phyloP scores from a whole-genome alignment of 2,329 filamentous ascomycete species.

The Fusarium humuli region DNA sequence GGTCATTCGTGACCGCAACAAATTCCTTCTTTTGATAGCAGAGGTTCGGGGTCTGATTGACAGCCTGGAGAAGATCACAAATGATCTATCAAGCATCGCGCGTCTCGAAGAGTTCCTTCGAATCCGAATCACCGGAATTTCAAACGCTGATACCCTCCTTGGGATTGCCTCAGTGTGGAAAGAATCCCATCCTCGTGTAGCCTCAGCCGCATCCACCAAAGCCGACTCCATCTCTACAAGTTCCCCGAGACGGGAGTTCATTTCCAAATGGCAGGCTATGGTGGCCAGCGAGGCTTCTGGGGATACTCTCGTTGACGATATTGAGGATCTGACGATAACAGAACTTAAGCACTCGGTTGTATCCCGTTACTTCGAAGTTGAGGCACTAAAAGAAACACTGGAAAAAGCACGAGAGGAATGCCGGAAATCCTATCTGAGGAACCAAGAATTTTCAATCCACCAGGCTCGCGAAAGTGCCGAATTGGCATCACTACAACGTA shows the following conservation, averaged over 20 bases:
- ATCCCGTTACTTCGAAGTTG: too few relatives aligned
- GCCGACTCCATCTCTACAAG: not conserved
- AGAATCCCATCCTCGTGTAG: rapidly evolving
- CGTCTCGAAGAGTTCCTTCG: not conserved
- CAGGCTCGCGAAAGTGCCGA: too few relatives aligned
- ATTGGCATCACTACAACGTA: too few relatives aligned
- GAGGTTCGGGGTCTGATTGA: rapidly evolving
- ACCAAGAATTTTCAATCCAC: too few relatives aligned
- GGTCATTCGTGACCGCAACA: not conserved
- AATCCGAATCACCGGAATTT: rapidly evolving
- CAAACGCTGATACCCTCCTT: rapidly evolving
- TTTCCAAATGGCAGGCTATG: rapidly evolving
- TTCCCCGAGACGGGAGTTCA: rapidly evolving
- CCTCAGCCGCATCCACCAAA: not conserved
- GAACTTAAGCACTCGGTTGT: not conserved
- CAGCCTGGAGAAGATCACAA: not conserved
- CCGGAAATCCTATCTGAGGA: too few relatives aligned
- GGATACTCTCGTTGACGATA: rapidly evolving
- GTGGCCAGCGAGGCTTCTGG: not conserved
- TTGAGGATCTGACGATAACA: not conserved
- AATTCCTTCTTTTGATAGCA: rapidly evolving
- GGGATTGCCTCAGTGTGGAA: not conserved
- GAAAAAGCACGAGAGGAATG: too few relatives aligned
- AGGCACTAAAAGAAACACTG: too few relatives aligned
- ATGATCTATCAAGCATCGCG: rapidly evolving